Evolutionary conservation across 2,329 filamentous ascomycete species (phyloP), one percentile per base, ranked within the genome.

Genomic region (Ophiostoma populinum): DNA sequence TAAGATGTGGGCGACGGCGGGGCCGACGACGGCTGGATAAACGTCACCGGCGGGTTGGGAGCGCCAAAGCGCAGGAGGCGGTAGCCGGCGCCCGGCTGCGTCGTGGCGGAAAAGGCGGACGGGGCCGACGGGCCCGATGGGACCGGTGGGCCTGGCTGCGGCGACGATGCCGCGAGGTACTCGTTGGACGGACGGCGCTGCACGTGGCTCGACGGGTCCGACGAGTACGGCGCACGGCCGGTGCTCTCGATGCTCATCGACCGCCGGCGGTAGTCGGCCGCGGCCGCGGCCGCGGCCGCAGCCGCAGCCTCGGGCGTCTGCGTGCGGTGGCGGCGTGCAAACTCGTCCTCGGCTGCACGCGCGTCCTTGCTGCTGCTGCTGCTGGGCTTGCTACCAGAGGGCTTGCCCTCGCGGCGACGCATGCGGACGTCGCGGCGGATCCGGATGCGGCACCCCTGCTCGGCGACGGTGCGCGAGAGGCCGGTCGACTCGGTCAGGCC

Each of bases 371-470:
- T 16, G 10, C 19, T 15, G 12, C 20, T 24, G 29, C 8, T 38
- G 25, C n/a, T 21, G 18, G 32, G 21, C 2, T 38, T 37, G 3
- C 35, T 33, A 2, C 29, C 24, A 2, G 35, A 28, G 3, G 41
- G 38, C 46, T 55, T 55, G 37, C 49, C 49, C 40, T 83, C 78
- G 47, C 85, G 49, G 28, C 54, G 49, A 37, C 52, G 49, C 53
- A 56, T 55, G 16, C 53, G 44, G 12, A 53, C 51, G 57, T 95
- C 90, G 43, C 90, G 80, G 38, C 90, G 74, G 49, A 98, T 98
- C 30, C 90, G 79, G 19, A 98, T 90, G 45, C 87, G 82, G 55
- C 90, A 95, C 39, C 90, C 90, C 57, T 98, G 90, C 55, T 98
- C 87, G 13, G 87, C 86, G 28, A 98, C 85, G 24, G 82, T 79